These are phyloP conservation scores for Paramecium primaurelia DNA, from an alignment of 73 alveolate genomes.

Conservation along the genomic window DNA sequence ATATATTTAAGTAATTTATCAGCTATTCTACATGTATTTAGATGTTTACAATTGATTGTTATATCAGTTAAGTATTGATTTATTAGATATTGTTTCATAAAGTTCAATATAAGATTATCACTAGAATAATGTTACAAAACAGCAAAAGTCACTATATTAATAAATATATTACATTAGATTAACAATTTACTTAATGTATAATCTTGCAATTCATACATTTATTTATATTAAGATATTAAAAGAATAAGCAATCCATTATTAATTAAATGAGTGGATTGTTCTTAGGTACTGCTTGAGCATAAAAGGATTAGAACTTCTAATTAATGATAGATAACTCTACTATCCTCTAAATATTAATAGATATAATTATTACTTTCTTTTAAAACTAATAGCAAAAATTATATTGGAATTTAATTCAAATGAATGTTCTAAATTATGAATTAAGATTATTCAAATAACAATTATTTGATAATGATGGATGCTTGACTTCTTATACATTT, in stretches of 20 bases:
- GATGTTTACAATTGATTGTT: background rate
- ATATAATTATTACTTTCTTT: background rate
- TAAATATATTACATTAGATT: background rate
- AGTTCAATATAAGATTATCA: background rate
- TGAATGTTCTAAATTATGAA: background rate
- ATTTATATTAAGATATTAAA: background rate
- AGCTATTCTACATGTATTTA: background rate
- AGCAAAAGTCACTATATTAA: background rate
- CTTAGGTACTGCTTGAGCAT: background rate
- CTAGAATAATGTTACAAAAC: background rate
- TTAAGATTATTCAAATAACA: background rate
- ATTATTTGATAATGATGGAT: background rate
- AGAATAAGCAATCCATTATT: background rate
- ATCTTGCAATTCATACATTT: background rate
- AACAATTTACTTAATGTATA: background rate
- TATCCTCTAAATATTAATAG: background rate
- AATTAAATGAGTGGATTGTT: background rate
- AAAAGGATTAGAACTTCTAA: background rate
- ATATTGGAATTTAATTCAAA: background rate
- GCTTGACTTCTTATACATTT: background rate
- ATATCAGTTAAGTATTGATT: background rate
- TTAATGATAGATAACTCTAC: background rate
- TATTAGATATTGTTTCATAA: background rate
- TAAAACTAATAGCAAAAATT: background rate
- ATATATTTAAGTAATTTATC: background rate